A percentile compares a stretch with the other conserved stretches of the same genome.
phyloP scores from a whole-genome alignment of 2,329 filamentous ascomycete genomes.

The Talaromyces sp. region DNA sequence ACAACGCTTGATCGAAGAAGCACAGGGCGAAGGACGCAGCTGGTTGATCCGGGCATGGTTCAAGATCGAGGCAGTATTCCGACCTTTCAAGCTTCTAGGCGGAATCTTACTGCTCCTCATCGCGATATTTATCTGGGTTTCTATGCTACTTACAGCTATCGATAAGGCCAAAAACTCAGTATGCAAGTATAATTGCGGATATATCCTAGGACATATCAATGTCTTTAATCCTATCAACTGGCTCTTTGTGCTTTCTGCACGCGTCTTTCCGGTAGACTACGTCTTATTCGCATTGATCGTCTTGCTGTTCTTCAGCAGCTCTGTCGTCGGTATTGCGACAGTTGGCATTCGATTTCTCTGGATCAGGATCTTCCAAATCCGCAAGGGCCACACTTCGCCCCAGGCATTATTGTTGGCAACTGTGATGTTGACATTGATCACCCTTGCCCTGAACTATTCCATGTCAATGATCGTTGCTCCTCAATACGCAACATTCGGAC shows the following conservation, averaged over 20 bases:
- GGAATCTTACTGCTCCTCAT: slow-evolving; percentile 75
- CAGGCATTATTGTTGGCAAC: slow-evolving; percentile 90
- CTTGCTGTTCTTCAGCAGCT: slow-evolving; percentile 82
- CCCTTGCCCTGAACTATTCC: slow-evolving; percentile 87
- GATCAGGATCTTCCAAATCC: slow-evolving; percentile 88
- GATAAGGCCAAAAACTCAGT: slow-evolving; percentile 96
- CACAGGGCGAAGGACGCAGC: slow-evolving; percentile 66
- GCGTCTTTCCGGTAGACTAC: slow-evolving; percentile 88
- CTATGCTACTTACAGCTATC: slow-evolving; percentile 91
- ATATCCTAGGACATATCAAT: slow-evolving; percentile 82
- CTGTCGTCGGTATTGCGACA: slow-evolving; percentile 78
- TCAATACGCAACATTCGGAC: slow-evolving; percentile 90
- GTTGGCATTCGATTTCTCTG: slow-evolving; percentile 95
- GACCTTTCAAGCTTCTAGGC: slow-evolving; percentile 82
- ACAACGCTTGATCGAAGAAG: slow-evolving; percentile 74
- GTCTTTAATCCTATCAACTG: slow-evolving; percentile 96
- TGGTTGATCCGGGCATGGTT: slow-evolving; percentile 72
- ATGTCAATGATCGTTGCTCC: slow-evolving; percentile 92
- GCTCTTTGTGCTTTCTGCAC: slow-evolving; percentile 75
- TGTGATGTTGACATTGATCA: slow-evolving; percentile 83
- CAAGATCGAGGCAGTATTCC: slow-evolving; percentile 75
- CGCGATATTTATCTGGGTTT: slow-evolving; percentile 74
- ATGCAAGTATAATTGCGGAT: slow-evolving; percentile 87
- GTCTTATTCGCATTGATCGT: slow-evolving; percentile 80
- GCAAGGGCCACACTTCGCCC: slow-evolving; percentile 81